phyloP scores from a whole-genome alignment of 139 green algal genomes.

The Micractinium sp. region DNA sequence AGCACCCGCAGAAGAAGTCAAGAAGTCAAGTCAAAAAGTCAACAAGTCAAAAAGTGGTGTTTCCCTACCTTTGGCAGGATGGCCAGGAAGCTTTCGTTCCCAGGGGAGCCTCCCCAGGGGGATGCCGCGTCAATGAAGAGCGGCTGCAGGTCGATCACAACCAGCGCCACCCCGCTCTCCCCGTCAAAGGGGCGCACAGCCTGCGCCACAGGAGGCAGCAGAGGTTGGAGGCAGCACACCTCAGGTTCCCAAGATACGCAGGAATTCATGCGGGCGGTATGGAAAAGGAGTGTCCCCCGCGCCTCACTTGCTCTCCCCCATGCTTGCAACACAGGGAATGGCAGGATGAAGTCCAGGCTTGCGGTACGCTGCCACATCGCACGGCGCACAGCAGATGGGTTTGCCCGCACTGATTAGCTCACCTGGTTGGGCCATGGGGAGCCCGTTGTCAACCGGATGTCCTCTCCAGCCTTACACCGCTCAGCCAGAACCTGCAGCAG shows the following conservation, averaged over 20 bases:
- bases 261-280: too few relatives aligned
- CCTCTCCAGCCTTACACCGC: not conserved
- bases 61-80: not conserved
- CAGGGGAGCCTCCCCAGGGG: not conserved
- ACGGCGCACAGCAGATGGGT: not conserved
- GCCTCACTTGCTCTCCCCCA: not conserved
- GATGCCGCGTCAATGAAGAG: not conserved
- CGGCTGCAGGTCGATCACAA: not conserved
- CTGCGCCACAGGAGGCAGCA: not conserved
- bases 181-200: not conserved
- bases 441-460: not conserved
- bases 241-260: not conserved
- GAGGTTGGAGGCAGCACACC: not conserved
- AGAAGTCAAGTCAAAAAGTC: too few relatives aligned
- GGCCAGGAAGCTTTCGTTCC: not conserved
- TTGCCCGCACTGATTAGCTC: not conserved
- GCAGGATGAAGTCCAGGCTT: not conserved
- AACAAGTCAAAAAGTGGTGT: too few relatives aligned
- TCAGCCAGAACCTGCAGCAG: not conserved
- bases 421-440: not conserved
- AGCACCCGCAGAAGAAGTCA: too few relatives aligned
- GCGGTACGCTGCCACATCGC: not conserved
- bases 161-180: not conserved
- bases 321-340: not conserved
- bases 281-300: too few relatives aligned